A percentile compares a stretch with the other conserved stretches of the same genome.
Evolutionary conservation across 225 moss, liverwort and hornwort species (phyloP).

Genomic region (Polytrichum commune): DNA sequence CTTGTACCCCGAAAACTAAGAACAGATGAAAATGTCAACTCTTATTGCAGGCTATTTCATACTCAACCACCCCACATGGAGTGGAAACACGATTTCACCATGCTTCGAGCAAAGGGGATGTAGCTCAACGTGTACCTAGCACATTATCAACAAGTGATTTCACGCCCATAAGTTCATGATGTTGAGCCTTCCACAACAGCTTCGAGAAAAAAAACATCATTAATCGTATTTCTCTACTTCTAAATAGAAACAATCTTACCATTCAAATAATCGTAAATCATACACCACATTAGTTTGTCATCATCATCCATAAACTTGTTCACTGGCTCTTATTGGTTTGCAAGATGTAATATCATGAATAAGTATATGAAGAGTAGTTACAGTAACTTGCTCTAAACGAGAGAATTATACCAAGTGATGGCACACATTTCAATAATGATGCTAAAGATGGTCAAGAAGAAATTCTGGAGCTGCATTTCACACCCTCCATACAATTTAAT

Average conservation of each 20-base stretch:
- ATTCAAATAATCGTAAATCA: no score
- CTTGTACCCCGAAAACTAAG: no score
- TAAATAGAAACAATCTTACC: no score
- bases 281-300: no score
- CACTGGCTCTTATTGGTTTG: no score
- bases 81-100: slow-evolving; percentile 8
- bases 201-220: no score
- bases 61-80: slow-evolving; percentile 4
- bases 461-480: slow-evolving; percentile 7
- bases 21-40: no score
- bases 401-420: slow-evolving; percentile 2
- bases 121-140: slow-evolving; percentile 17
- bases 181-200: background rate
- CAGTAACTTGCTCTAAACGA: background rate
- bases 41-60: no score
- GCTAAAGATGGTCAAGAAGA: slow-evolving; percentile 6
- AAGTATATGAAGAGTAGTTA: background rate
- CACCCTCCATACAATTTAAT: background rate
- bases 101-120: slow-evolving; percentile 9
- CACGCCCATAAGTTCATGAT: background rate
- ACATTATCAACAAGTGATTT: background rate
- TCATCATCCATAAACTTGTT: no score
- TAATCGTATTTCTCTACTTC: no score
- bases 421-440: slow-evolving; percentile 10
- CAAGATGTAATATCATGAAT: background rate